A percentile compares a stretch with the other conserved stretches of the same genome.
Conservation (phyloP, 768 basidiomycete species). For the Trametes cingulata region DNA sequence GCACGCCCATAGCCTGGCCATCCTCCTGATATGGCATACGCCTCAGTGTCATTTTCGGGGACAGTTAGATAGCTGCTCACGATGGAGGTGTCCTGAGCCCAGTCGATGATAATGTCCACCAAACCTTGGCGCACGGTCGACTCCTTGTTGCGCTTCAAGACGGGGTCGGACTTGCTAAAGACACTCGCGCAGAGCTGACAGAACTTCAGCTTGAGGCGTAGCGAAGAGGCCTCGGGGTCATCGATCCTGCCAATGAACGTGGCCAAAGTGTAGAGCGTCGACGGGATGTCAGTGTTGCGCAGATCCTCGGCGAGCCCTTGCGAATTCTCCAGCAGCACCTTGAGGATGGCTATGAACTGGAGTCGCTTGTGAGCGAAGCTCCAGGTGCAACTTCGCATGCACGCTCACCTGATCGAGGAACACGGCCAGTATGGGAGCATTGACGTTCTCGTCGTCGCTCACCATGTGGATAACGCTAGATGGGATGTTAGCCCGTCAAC, state of each 20-base stretch:
- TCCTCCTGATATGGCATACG: conserved; percentile 27
- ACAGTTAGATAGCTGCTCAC: conserved; percentile 41
- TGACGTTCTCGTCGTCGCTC: conserved; percentile 46
- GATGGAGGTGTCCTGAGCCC: conserved; percentile 59
- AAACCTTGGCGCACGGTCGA: conserved; percentile 65
- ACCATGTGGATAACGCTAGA: conserved; percentile 54
- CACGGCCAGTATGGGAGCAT: conserved; percentile 45
- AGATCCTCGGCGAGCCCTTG: conserved; percentile 56
- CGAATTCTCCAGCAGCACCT: conserved; percentile 75
- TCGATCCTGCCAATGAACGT: conserved; percentile 64
- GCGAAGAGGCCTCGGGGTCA: conserved; percentile 42
- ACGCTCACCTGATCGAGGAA: conserved; percentile 72
- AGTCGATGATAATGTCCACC: conserved; percentile 76
- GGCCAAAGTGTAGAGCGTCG: conserved; percentile 50
- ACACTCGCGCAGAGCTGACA: conserved; percentile 71
- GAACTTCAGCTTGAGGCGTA: conserved; percentile 74
- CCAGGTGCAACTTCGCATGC: background rate
- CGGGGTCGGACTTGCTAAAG: conserved; percentile 58
- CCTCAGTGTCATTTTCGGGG: no score
- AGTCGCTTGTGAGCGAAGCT: background rate
- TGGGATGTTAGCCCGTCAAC: background rate
- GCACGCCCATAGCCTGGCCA: conserved; percentile 38
- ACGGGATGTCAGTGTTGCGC: conserved; percentile 62
- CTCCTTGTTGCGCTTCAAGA: conserved; percentile 65
- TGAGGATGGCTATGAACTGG: conserved; percentile 75